Base-by-base conservation (phyloP, 192 early-diverging fungal species). In the Cetraspora pellucida region DNA sequence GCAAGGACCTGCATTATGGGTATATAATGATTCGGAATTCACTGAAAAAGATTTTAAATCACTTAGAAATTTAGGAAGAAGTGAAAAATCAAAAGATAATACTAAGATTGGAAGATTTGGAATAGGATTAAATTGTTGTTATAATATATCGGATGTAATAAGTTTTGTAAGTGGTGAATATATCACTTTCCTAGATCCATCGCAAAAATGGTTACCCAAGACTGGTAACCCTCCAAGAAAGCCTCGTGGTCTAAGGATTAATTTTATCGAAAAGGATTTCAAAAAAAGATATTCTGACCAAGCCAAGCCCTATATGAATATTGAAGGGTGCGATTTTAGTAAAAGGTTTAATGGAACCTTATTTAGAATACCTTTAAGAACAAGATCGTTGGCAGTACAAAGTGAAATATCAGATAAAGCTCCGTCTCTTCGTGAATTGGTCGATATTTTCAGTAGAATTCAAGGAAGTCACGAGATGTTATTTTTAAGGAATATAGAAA, bases 21-120 rank as follows among this genome's bases (percentile, higher is more conserved):
- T 80, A 9, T 80, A 78, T 67, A 80, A 80, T 68, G 76, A 80
- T 63, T 64, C 75, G 16, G 21, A 54, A 30, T 80, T 80, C 45
- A 59, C 63, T 16, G 31, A 78, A 28, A 57, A 70, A 13, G 77
- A 70, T n/a, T 80, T 80, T 31, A 9, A 58, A 27, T 60, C 66
- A 21, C 30, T 80, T 27, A 27, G 23, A 11, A 76, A 80, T 45
- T 37, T 80, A 23, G 79, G 79, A n/a, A 49, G 30, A 9, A 77
- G 79, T 17, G 77, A 63, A 59, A 84, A 84, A 71, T 30, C 46
- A 57, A 19, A 72, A 3, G 68, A 71, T 52, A 45, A 71, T 4
- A 52, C 46, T 25, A 71, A 54, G n/a, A 71, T 71, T 16, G 68
- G 68, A 30, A 47, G 68, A 50, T 71, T 71, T 14, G 68, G 68